Evolutionary conservation across 2,329 filamentous ascomycete species (phyloP).

Genomic region (Ceratocystis huliohia): DNA sequence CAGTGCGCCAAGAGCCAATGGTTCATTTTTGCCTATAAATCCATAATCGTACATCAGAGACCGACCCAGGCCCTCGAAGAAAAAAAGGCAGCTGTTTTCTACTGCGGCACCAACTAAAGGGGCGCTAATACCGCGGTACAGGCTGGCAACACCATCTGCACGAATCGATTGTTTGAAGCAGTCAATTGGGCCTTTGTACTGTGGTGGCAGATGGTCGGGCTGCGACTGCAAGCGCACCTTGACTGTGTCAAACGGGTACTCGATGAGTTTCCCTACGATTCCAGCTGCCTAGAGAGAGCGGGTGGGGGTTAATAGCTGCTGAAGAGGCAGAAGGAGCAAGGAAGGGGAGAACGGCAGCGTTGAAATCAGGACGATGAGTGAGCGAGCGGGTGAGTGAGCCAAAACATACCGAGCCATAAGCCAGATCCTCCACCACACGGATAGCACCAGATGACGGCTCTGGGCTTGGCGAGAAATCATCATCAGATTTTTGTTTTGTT

Average conservation of each 20-base stretch:
- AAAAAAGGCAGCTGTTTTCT: constrained; percentile 85
- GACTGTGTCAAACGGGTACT: constrained; percentile 97
- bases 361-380: too few relatives aligned
- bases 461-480: background rate
- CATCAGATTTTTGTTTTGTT: background rate
- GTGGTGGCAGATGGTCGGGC: constrained; percentile 66
- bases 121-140: constrained; percentile 88
- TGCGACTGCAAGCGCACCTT: constrained; percentile 98
- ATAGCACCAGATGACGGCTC: constrained; percentile 32
- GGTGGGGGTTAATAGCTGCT: constrained; percentile 9
- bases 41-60: constrained; percentile 47
- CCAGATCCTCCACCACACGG: constrained; percentile 56
- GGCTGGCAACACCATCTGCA: constrained; percentile 62
- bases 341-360: too few relatives aligned
- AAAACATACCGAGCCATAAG: constrained; percentile 66
- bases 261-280: constrained; percentile 85
- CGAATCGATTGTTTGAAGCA: constrained; percentile 81
- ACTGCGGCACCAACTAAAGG: constrained; percentile 82
- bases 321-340: constrained; percentile 7
- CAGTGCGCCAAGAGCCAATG: constrained; percentile 62
- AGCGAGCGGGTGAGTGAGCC: background rate
- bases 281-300: constrained; percentile 53
- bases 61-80: constrained; percentile 70
- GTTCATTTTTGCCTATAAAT: constrained; percentile 38
- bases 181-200: constrained; percentile 77